Evolutionary conservation across 257 asterid genomes (phyloP), one percentile per base, ranked within the genome.

Genomic region (Scutellaria galericulata): DNA sequence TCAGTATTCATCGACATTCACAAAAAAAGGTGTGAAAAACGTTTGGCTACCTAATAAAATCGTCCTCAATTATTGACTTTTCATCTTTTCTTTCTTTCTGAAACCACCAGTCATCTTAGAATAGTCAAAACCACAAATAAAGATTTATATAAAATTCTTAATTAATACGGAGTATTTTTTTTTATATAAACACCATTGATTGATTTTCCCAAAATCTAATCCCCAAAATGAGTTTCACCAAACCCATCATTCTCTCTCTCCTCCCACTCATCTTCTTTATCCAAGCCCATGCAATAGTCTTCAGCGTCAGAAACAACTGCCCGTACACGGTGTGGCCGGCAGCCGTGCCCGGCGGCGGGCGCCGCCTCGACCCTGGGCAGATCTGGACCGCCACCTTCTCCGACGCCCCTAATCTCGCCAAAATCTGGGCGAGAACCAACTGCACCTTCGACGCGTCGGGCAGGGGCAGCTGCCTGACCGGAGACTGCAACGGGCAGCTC

Each of bases 371-470:
- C 76, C 1, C 76, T 13, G 83, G 81, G 10, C 87, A 85, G 50
- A 76, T 72, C 3, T 85, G 89, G 89, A 74, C 66, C 31, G 1
- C 82, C 78, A 74, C 66, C 70, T 66, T 81, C 75, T 75, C 85
- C 70, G 40, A 1, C 44, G 75, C 79, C 40, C 83, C 75, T 8
- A 68, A 76, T 0, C 66, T 51, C 4, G 75, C 78, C 80, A 83
- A 76, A 6, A 84, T 90, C 68, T 90, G 95, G 96, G 90, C 88
- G 44, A 86, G 95, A 7, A 88, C 92, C 9, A 75, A 77, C 71
- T 90, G 96, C 83, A 75, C 78, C 68, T 90, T 88, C 61, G 69
- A 88, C 70, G 40, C 69, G 0, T 47, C 81, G 6, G 95, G 96
- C 13, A 48, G 70, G 4, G 93, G 96, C 61, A 14, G 65, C 11